Evolutionary conservation across 306 rosid genomes (phyloP).

Genomic region (Citrullus amarus): DNA sequence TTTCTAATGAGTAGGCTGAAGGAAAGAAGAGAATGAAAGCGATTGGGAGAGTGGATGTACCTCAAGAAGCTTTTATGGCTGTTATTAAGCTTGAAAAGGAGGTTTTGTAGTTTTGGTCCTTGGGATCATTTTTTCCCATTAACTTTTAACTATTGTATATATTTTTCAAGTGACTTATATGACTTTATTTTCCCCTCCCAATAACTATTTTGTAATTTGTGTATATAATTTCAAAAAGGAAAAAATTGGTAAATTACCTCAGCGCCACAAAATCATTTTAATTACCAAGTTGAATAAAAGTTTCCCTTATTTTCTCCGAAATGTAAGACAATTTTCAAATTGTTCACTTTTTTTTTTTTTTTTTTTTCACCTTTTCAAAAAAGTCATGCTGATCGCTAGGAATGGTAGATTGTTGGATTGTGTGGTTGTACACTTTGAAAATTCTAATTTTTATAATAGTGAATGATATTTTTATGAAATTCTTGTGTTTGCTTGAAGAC

Average conservation of each 20-base stretch:
- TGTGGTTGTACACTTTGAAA: too few species aligned
- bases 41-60: slow-evolving; percentile 84
- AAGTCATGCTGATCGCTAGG: too few species aligned
- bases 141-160: neutral
- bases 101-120: slow-evolving; percentile 37
- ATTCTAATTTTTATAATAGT: too few species aligned
- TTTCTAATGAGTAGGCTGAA: slow-evolving; percentile 34
- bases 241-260: neutral
- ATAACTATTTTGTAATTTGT: neutral
- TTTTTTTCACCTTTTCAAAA: too few species aligned
- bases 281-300: neutral
- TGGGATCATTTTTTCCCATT: neutral
- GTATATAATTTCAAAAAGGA: neutral
- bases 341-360: too few species aligned
- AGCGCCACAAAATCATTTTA: neutral
- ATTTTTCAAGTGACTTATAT: neutral
- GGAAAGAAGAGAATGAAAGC: slow-evolving; percentile 97
- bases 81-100: slow-evolving; percentile 93
- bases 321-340: too few species aligned
- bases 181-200: neutral
- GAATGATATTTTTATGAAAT: too few species aligned
- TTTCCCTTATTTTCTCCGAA: too few species aligned
- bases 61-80: slow-evolving; percentile 98
- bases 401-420: too few species aligned
- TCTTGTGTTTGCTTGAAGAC: too few species aligned